Base-by-base conservation (phyloP, 768 basidiomycete species). In the Boletus rubroflammeus region DNA sequence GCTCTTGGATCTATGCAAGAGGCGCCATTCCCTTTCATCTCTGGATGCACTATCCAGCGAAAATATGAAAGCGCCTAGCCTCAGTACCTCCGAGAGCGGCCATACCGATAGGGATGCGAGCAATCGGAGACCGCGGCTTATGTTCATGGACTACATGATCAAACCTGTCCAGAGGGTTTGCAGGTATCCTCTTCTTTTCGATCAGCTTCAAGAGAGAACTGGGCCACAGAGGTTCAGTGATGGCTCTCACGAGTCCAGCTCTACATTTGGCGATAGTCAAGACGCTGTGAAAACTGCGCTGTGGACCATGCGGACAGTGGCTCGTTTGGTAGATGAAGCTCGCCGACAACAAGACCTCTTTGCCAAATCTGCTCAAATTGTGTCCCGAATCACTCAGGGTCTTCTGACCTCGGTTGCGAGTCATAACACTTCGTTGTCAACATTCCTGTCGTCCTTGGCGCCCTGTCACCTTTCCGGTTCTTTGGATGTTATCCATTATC, bases 101-200 rank as follows among this genome's bases (percentile, higher is more conserved):
- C 69, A 71, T 45, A 62, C 68, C 19, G 61, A 61, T 1, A 54
- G 70, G 59, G 66, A 62, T 67, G 66, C 57, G 6, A 48, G 28
- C 41, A 45, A 31, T 53, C 74, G 66, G 53, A 58, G 63, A 43
- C 61, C 73, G 13, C 80, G 81, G 21, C 79, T 90, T 35, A 77
- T 78, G 53, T 84, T 90, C 69, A 74, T 82, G 60, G 96, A 98
- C 73, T 94, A 94, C 67, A 80, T 98, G 73, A 98, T 99, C 74
- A 93, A 93, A 71, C 96, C 96, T n/a, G 81, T 98, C 15, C 96
- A 99, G 71, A 78, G 94, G 47, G 88, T 99, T 47, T 98, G 95
- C 80, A 90, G 87, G 62, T 99, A 99, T 66, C 93, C 94, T 17
- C 79, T 98, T 47, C 79, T 99, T 9, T 81, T 99, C 42, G 86